Conservation (phyloP, 345 rosid genomes). For the Nephelium lappaceum region DNA sequence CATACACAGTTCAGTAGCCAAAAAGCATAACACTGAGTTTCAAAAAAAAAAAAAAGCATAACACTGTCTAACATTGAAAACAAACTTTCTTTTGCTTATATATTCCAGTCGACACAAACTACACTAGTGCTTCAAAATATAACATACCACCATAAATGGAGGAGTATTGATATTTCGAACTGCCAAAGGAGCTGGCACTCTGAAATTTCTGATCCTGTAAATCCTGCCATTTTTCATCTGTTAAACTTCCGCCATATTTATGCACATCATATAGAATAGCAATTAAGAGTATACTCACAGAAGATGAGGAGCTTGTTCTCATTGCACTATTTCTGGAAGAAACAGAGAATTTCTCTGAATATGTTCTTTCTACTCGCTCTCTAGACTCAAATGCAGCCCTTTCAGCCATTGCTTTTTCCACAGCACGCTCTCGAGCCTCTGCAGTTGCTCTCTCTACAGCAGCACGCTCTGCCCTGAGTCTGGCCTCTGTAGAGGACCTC, state of each 20-base stretch:
- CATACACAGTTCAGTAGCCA: constrained; percentile 18
- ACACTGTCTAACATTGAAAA: background rate
- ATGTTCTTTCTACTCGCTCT: constrained; percentile 64
- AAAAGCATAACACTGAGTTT: background rate
- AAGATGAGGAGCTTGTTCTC: constrained; percentile 47
- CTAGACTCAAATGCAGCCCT: constrained; percentile 72
- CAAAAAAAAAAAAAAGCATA: too few relatives aligned
- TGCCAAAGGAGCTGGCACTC: constrained; percentile 44
- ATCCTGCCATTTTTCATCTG: constrained; percentile 45
- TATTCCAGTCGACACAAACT: constrained; percentile 2
- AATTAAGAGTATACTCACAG: constrained; percentile 39
- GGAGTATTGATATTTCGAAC: constrained; percentile 53
- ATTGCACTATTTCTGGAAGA: constrained; percentile 53
- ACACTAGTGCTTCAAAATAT: background rate
- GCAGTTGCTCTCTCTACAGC: constrained; percentile 90
- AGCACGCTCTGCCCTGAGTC: constrained; percentile 83
- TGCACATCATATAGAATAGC: background rate
- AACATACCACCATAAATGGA: constrained; percentile 50
- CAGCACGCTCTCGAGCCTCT: constrained; percentile 94
- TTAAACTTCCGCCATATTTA: constrained; percentile 11
- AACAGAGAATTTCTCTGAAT: constrained; percentile 61
- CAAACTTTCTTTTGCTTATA: background rate
- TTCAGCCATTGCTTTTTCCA: constrained; percentile 58
- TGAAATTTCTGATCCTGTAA: constrained; percentile 52
- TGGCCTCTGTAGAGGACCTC: constrained; percentile 56